Evolutionary conservation across 1,284 basidiomycete species (phyloP).

Genomic region (Ustilago cynodontis): DNA sequence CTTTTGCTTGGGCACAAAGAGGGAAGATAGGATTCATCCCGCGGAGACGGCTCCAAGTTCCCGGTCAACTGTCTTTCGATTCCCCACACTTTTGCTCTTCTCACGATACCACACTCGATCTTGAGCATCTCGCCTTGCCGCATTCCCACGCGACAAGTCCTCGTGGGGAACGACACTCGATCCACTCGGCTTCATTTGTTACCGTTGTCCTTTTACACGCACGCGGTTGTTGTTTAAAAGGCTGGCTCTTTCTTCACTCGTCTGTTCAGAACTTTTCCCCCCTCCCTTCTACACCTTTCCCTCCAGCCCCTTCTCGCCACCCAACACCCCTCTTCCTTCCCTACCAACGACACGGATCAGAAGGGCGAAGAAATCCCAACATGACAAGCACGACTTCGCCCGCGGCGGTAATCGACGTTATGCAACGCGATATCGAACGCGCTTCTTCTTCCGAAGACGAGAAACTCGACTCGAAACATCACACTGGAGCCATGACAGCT

Average conservation of each 20-base stretch:
- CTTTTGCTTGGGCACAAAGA: neutral
- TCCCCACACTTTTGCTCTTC: conserved; percentile 5
- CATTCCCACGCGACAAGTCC: neutral
- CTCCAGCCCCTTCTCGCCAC: neutral
- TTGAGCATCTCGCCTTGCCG: neutral
- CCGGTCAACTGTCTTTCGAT: neutral
- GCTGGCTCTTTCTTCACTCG: neutral
- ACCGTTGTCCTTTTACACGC: too few species aligned
- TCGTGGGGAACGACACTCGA: neutral
- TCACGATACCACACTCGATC: neutral
- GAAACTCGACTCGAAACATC: conserved; percentile 28
- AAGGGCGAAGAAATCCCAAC: neutral
- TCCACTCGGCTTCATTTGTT: neutral
- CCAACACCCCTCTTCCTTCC: neutral
- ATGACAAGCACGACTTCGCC: conserved; percentile 40
- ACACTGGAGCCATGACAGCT: neutral
- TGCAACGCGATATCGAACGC: conserved; percentile 28
- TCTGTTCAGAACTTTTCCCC: neutral
- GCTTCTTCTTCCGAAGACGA: conserved; percentile 42
- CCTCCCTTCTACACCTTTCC: neutral
- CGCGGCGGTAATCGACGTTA: conserved; percentile 19
- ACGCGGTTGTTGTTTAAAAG: too few species aligned
- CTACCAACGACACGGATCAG: too few species aligned
- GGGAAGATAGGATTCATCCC: neutral
- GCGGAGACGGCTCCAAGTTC: too few species aligned